Percentiles rank a stretch among this genome's conserved stretches.
phyloP scores from a whole-genome alignment of 768 basidiomycete species.

The Tricholoma terreum region DNA sequence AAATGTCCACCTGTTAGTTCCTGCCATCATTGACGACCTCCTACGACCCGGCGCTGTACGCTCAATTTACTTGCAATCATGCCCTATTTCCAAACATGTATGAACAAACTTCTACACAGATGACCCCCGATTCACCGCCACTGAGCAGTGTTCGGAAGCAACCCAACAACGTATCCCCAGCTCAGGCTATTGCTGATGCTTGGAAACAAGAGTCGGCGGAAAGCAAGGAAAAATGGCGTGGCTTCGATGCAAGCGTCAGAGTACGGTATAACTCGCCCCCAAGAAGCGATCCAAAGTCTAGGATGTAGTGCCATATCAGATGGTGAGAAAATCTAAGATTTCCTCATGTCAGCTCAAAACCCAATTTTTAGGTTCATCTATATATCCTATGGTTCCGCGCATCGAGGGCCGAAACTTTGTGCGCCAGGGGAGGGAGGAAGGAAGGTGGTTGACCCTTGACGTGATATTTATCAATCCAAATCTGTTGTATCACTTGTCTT shows the following conservation, averaged over 20 bases:
- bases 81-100: conserved; percentile 29
- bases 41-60: conserved; percentile 34
- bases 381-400: neutral
- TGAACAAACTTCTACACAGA: conserved; percentile 34
- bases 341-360: neutral
- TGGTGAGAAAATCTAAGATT: conserved; percentile 12
- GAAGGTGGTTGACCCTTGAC: neutral
- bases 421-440: neutral
- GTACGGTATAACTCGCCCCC: conserved; percentile 44
- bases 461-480: conserved; percentile 13
- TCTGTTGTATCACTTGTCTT: conserved; percentile 9
- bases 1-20: conserved; percentile 36
- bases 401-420: neutral
- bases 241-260: conserved; percentile 46
- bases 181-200: conserved; percentile 63
- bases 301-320: conserved; percentile 41
- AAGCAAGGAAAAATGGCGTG: conserved; percentile 57
- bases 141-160: conserved; percentile 32
- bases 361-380: conserved; percentile 1
- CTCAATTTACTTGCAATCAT: conserved; percentile 26
- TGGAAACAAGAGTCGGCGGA: conserved; percentile 64
- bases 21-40: conserved; percentile 32
- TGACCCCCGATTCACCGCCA: conserved; percentile 42
- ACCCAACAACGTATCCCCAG: conserved; percentile 43
- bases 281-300: conserved; percentile 40